Percentiles rank a stretch among this genome's conserved stretches.
Conservation (phyloP, 345 rosid genomes). For the Brassica napus region DNA sequence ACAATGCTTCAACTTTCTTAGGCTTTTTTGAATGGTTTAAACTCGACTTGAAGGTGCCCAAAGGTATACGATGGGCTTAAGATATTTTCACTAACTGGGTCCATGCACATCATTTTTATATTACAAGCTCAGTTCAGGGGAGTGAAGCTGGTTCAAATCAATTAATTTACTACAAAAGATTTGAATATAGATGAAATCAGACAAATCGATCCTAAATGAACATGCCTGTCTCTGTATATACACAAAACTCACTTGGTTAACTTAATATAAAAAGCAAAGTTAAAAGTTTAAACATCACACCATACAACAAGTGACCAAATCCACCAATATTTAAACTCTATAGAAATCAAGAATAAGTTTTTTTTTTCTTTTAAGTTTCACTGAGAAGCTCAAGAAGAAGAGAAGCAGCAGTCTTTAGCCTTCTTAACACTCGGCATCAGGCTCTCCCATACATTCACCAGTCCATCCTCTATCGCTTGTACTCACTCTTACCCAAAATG, state of each 20-base stretch:
- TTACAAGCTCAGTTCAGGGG: not conserved
- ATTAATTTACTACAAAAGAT: too few relatives aligned
- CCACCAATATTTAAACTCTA: not conserved
- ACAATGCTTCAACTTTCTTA: not conserved
- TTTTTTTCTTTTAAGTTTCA: not conserved
- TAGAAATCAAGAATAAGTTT: slow-evolving; percentile 45
- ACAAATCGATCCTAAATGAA: not conserved
- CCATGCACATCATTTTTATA: not conserved
- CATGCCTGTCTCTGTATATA: not conserved
- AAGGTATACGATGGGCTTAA: slow-evolving; percentile 14
- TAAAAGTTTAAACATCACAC: too few relatives aligned
- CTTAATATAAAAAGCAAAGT: too few relatives aligned
- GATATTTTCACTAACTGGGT: not conserved
- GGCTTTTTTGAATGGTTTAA: not conserved
- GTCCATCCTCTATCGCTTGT: slow-evolving; percentile 85
- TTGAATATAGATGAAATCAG: not conserved
- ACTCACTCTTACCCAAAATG: slow-evolving; percentile 81
- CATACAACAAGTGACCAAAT: not conserved
- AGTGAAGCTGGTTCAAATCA: not conserved
- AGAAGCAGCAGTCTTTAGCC: slow-evolving; percentile 92
- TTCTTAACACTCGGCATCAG: slow-evolving; percentile 97
- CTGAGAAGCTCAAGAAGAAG: slow-evolving; percentile 75
- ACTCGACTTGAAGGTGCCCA: slow-evolving; percentile 12
- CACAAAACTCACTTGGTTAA: too few relatives aligned
- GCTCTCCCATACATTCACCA: slow-evolving; percentile 92